These are phyloP conservation scores for Candida silvicultrix DNA, from an alignment of 805 yeast genomes.

Conservation along the genomic window DNA sequence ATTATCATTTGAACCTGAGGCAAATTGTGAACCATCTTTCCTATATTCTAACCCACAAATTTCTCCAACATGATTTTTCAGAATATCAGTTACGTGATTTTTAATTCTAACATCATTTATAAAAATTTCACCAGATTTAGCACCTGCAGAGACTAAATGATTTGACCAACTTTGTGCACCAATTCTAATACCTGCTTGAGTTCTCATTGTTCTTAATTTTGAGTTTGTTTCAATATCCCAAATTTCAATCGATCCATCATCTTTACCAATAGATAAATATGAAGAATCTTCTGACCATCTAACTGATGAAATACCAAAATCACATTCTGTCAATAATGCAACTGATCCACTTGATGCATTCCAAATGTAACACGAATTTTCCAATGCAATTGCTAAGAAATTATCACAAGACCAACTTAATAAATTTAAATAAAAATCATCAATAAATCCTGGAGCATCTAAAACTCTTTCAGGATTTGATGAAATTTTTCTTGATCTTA, in stretches of 20 bases:
- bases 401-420: conserved; percentile 84
- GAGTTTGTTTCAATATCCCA: conserved; percentile 85
- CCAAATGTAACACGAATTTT: conserved; percentile 83
- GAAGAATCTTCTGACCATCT: conserved; percentile 91
- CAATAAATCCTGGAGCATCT: conserved; percentile 93
- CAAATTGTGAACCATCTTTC: conserved; percentile 76
- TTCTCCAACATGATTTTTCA: conserved; percentile 74
- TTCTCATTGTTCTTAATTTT: conserved; percentile 71
- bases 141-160: conserved; percentile 79
- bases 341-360: conserved; percentile 82
- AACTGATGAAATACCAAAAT: conserved; percentile 57
- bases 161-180: conserved; percentile 83
- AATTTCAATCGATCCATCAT: conserved; percentile 79
- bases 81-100: conserved; percentile 57
- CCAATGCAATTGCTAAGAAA: conserved; percentile 82
- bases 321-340: conserved; percentile 56
- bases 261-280: conserved; percentile 76
- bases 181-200: conserved; percentile 65
- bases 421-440: conserved; percentile 86
- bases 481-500: conserved; percentile 71
- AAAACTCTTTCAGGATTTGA: conserved; percentile 87
- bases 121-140: conserved; percentile 77
- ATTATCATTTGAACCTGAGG: conserved; percentile 93
- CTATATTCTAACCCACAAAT: conserved; percentile 90
- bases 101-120: conserved; percentile 88